Conservation (phyloP, 768 basidiomycete species). For the Tylopilus sp. region DNA sequence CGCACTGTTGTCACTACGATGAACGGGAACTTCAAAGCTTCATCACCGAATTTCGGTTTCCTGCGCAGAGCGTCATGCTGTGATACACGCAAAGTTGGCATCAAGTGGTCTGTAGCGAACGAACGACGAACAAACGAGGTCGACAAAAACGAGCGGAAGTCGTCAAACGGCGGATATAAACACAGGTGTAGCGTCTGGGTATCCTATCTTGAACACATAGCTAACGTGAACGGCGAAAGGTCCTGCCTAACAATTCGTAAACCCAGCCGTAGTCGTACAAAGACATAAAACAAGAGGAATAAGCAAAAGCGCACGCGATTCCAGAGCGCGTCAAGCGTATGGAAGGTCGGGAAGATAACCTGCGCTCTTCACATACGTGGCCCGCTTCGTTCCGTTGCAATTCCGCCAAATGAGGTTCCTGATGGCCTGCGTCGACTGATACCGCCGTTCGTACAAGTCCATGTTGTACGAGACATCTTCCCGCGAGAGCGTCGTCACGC, state of each 20-base stretch:
- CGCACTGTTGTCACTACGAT: too few relatives aligned
- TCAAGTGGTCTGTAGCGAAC: constrained; percentile 6
- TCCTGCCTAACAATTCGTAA: constrained; percentile 15
- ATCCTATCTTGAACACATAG: constrained; percentile 17
- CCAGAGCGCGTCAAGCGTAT: constrained; percentile 8
- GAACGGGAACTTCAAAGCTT: too few relatives aligned
- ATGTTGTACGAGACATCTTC: constrained; percentile 33
- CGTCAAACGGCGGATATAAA: constrained; percentile 9
- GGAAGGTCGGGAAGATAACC: constrained; percentile 28
- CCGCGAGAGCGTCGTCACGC: constrained; percentile 37
- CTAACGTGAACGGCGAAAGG: constrained; percentile 12
- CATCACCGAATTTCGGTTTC: neutral
- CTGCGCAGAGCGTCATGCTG: neutral
- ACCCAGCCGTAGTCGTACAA: constrained; percentile 16
- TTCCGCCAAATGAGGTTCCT: constrained; percentile 29
- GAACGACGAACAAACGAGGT: constrained; percentile 17
- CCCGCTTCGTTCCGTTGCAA: constrained; percentile 28
- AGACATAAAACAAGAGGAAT: neutral
- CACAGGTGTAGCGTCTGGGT: constrained; percentile 16
- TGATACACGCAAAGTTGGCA: constrained; percentile 1
- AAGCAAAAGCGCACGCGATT: neutral
- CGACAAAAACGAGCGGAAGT: constrained; percentile 22
- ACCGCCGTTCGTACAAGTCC: constrained; percentile 32
- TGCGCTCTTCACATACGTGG: constrained; percentile 29
- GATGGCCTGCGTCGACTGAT: constrained; percentile 24